Evolutionary conservation across 1,284 basidiomycete genomes (phyloP).

Genomic region (Agaricales sp.): DNA sequence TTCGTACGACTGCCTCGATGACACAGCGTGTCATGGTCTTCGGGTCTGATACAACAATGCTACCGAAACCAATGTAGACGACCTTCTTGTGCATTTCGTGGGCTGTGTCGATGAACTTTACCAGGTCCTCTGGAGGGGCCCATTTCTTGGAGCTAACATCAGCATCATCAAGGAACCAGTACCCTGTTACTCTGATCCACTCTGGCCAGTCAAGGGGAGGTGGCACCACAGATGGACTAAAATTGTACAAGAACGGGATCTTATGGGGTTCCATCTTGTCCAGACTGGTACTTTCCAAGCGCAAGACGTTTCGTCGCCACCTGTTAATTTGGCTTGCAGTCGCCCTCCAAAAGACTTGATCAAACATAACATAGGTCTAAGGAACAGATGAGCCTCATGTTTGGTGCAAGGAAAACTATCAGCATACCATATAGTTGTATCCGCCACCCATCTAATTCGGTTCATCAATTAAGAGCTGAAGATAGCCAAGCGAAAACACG

Average conservation of each 20-base stretch:
- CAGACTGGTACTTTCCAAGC: conserved; percentile 71
- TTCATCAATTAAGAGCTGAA: conserved; percentile 12
- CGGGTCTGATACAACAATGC: conserved; percentile 94
- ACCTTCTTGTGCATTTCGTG: conserved; percentile 74
- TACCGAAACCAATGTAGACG: conserved; percentile 98
- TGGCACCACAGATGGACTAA: conserved; percentile 82
- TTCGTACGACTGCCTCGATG: conserved; percentile 77
- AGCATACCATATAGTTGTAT: conserved; percentile 91
- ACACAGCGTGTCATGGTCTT: conserved; percentile 86
- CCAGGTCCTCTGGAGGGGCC: conserved; percentile 72
- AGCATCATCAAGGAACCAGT: conserved; percentile 92
- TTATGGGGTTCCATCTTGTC: conserved; percentile 95
- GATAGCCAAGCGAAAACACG: conserved; percentile 8
- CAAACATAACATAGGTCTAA: conserved; percentile 86
- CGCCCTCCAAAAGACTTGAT: conserved; percentile 96
- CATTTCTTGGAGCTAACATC: conserved; percentile 83
- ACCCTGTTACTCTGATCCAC: conserved; percentile 94
- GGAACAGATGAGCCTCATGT: conserved; percentile 7
- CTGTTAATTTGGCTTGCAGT: conserved; percentile 91
- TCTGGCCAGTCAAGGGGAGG: conserved; percentile 96
- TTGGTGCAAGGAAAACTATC: neutral
- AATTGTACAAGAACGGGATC: conserved; percentile 97
- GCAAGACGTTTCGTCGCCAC: conserved; percentile 79
- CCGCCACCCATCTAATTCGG: conserved; percentile 75
- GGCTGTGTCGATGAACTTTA: conserved; percentile 76